A percentile compares a stretch with the other conserved stretches of the same genome.
These are phyloP conservation scores for Gynandropsis gynandra DNA, from an alignment of 345 rosid genomes.

Conservation along the genomic window DNA sequence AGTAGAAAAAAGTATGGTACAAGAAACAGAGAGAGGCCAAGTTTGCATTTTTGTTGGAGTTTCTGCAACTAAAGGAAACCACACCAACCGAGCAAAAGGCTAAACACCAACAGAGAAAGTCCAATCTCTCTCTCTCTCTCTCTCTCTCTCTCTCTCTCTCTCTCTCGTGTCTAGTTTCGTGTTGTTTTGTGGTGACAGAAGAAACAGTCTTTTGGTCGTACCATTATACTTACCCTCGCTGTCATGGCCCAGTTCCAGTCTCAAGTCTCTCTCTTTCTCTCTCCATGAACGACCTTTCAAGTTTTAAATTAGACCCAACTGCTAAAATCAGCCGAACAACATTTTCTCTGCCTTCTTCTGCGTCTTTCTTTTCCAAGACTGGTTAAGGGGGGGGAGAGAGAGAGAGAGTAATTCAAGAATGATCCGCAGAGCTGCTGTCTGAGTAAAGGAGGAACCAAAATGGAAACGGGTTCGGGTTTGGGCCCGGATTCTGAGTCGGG, in stretches of 20 bases:
- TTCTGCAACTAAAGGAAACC: constrained; percentile 17
- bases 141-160: background rate
- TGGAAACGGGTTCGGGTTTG: constrained; percentile 64
- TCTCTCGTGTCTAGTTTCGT: background rate
- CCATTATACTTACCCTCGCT: constrained; percentile 25
- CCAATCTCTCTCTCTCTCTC: constrained; percentile 5
- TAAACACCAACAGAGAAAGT: background rate
- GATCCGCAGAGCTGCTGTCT: constrained; percentile 20
- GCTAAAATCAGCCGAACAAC: constrained; percentile 25
- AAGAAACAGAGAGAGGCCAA: background rate
- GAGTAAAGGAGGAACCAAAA: constrained; percentile 24
- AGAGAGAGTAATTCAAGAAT: constrained; percentile 10
- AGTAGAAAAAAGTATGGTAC: background rate
- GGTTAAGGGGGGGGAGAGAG: constrained; percentile 8
- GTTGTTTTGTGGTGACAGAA: constrained; percentile 21
- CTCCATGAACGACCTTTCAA: constrained; percentile 9
- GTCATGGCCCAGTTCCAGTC: constrained; percentile 38
- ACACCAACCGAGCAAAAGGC: background rate
- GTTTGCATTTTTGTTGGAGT: background rate
- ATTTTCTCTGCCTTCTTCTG: constrained; percentile 19
- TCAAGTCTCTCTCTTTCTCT: constrained; percentile 21
- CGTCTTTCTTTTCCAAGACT: constrained; percentile 20
- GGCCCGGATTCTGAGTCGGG: constrained; percentile 39
- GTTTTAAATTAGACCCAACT: constrained; percentile 16
- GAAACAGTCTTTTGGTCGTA: constrained; percentile 21